Evolutionary conservation across 305 asterid genomes (phyloP).

Genomic region (Fraxinus paxiana): DNA sequence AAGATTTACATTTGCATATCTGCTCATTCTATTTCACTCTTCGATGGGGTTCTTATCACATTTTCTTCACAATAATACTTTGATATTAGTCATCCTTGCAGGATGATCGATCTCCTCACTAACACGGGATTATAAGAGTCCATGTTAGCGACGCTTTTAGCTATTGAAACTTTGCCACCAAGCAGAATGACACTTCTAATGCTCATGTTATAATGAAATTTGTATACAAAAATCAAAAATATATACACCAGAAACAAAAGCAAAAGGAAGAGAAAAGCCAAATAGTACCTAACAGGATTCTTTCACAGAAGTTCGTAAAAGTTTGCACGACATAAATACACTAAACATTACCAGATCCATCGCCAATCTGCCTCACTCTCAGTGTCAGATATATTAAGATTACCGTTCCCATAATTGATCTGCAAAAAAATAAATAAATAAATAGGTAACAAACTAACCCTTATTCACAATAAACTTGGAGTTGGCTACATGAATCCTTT

Average conservation of each 20-base stretch:
- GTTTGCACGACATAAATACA: neutral
- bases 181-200: neutral
- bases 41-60: neutral
- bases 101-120: neutral
- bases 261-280: neutral
- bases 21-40: neutral
- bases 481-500: neutral
- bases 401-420: conserved; percentile 71
- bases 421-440: conserved; percentile 23
- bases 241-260: conserved; percentile 10
- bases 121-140: neutral
- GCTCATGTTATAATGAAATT: neutral
- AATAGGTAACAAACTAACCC: neutral
- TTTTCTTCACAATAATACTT: neutral
- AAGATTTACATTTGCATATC: neutral
- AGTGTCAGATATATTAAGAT: conserved; percentile 64
- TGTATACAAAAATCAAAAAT: conserved; percentile 19
- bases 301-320: conserved; percentile 5
- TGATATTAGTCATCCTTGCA: neutral
- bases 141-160: neutral
- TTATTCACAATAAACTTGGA: neutral
- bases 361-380: conserved; percentile 55
- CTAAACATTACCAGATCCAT: conserved; percentile 38
- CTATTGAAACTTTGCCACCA: neutral
- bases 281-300: conserved; percentile 11